These are phyloP conservation scores for Carex arenaria DNA, from an alignment of 202 grass and related monocot genomes.

Conservation along the genomic window DNA sequence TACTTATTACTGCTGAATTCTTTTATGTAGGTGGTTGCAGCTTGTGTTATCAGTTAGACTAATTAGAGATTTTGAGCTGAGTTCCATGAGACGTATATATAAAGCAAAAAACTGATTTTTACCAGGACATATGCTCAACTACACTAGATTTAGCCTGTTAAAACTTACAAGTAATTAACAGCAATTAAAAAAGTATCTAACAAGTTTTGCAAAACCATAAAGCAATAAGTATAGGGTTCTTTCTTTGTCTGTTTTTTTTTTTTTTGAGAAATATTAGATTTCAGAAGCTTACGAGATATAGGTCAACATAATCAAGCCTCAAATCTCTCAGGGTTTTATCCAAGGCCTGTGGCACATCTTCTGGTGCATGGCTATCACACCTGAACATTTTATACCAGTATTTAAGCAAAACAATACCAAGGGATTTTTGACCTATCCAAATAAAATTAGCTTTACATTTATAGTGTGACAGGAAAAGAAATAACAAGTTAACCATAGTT, in stretches of 20 bases:
- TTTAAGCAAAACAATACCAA: neutral
- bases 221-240: neutral
- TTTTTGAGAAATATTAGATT: neutral
- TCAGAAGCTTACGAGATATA: slow-evolving; percentile 59
- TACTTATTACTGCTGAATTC: neutral
- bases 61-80: neutral
- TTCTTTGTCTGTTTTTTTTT: neutral
- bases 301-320: slow-evolving; percentile 84
- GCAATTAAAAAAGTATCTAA: neutral
- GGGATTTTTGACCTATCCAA: neutral
- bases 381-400: slow-evolving; percentile 29
- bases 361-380: slow-evolving; percentile 54
- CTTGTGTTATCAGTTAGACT: neutral
- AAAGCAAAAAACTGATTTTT: neutral
- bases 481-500: slow-evolving; percentile 56
- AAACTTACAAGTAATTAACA: neutral
- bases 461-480: neutral
- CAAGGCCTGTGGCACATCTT: slow-evolving; percentile 70
- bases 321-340: slow-evolving; percentile 54
- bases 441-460: neutral
- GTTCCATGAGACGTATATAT: neutral
- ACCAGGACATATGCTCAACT: neutral
- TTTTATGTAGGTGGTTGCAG: neutral
- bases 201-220: neutral
- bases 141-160: neutral